phyloP scores from a whole-genome alignment of 345 rosid species.

The Gossypium australe region DNA sequence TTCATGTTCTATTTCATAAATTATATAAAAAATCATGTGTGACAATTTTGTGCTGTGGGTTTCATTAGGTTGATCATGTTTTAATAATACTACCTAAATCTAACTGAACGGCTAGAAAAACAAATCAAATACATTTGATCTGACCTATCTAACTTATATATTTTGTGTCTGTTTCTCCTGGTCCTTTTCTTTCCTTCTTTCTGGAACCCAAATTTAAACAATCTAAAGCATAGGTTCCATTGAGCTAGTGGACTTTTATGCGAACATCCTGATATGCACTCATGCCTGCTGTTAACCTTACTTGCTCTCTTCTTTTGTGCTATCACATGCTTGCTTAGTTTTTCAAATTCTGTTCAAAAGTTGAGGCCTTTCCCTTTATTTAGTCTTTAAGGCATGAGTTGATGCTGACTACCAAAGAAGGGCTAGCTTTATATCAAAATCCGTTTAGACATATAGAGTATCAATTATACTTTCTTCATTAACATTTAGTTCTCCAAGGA shows the following conservation, averaged over 20 bases:
- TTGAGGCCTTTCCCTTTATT: not conserved
- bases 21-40: not conserved
- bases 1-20: not conserved
- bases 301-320: not conserved
- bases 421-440: not conserved
- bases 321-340: not conserved
- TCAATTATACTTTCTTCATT: not conserved
- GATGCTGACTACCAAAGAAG: not conserved
- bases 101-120: not conserved
- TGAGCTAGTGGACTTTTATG: not conserved
- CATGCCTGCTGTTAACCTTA: not conserved
- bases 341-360: not conserved
- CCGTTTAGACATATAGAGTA: not conserved
- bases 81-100: not conserved
- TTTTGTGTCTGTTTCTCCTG: not conserved
- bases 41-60: not conserved
- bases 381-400: not conserved
- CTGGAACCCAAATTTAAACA: not conserved
- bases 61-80: not conserved
- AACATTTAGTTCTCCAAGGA: not conserved
- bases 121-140: not conserved
- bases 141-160: not conserved
- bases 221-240: not conserved
- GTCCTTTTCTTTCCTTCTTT: slow-evolving; percentile 1
- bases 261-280: not conserved